Evolutionary conservation across 345 rosid species (phyloP).

Genomic region (Noccaea bulbosa): DNA sequence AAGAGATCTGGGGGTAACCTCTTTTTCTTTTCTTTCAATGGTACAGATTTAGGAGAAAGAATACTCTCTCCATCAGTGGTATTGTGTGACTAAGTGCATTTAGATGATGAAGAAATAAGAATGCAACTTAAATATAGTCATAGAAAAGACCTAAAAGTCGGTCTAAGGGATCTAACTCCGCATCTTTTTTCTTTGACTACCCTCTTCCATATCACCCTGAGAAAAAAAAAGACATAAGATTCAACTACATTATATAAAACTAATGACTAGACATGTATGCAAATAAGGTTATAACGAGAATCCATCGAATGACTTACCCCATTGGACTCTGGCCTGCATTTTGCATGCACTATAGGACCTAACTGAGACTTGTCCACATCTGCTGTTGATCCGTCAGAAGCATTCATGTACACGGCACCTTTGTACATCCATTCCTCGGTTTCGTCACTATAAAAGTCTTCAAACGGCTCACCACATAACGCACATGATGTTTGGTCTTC

Average conservation of each 20-base stretch:
- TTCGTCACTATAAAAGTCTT: slow-evolving; percentile 96
- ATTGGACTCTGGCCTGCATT: slow-evolving; percentile 90
- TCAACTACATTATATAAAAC: not conserved
- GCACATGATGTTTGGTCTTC: slow-evolving; percentile 93
- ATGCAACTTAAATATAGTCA: slow-evolving; percentile 38
- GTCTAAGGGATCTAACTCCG: slow-evolving; percentile 59
- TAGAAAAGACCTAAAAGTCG: slow-evolving; percentile 45
- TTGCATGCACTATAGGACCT: slow-evolving; percentile 99
- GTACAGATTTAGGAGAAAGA: slow-evolving; percentile 39
- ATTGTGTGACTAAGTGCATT: slow-evolving; percentile 27
- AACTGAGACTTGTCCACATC: slow-evolving; percentile 79
- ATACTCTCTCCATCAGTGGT: slow-evolving; percentile 34
- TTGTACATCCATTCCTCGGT: slow-evolving; percentile 99
- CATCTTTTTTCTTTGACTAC: slow-evolving; percentile 71
- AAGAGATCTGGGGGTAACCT: slow-evolving; percentile 32
- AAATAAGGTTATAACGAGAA: slow-evolving; percentile 14
- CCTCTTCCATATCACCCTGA: slow-evolving; percentile 80
- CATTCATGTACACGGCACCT: slow-evolving; percentile 96
- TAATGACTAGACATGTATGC: not conserved
- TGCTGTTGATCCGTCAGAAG: slow-evolving; percentile 56
- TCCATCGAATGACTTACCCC: slow-evolving; percentile 41
- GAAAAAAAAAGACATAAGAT: slow-evolving; percentile 19
- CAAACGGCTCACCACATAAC: slow-evolving; percentile 94
- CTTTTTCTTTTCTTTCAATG: slow-evolving; percentile 30
- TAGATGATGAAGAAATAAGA: slow-evolving; percentile 39